Evolutionary conservation across 1,284 basidiomycete genomes (phyloP).

Genomic region (Paramarasmius palmivorus): DNA sequence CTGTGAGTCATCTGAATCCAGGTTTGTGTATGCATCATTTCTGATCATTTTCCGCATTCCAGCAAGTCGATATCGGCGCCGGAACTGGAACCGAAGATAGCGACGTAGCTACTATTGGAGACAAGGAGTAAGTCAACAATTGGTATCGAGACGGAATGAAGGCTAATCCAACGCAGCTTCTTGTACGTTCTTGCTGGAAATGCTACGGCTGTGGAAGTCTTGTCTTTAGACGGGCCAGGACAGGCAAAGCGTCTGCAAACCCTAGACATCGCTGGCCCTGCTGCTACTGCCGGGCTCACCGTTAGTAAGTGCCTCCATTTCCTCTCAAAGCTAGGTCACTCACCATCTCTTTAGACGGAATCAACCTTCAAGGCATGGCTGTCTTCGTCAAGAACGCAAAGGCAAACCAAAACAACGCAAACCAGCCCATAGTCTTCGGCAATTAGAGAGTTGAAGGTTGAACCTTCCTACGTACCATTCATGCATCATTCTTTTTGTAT

Average conservation of each 20-base stretch:
- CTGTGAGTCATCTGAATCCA: no score
- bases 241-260: background rate
- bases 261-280: background rate
- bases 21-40: no score
- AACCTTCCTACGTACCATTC: no score
- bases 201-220: slow-evolving; percentile 1
- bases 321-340: background rate
- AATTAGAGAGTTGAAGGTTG: background rate
- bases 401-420: background rate
- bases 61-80: background rate
- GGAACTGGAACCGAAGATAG: background rate
- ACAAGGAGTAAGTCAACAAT: slow-evolving; percentile 6
- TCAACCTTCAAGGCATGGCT: background rate
- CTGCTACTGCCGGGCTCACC: background rate
- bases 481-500: no score
- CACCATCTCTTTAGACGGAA: background rate
- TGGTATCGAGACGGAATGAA: background rate
- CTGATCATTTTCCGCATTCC: background rate
- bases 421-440: background rate
- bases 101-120: slow-evolving; percentile 4
- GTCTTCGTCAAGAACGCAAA: background rate
- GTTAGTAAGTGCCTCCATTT: background rate
- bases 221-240: background rate
- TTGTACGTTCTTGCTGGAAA: slow-evolving; percentile 1
- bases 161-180: background rate